Evolutionary conservation across 768 basidiomycete species (phyloP).

Genomic region (Tulasnella sp.): DNA sequence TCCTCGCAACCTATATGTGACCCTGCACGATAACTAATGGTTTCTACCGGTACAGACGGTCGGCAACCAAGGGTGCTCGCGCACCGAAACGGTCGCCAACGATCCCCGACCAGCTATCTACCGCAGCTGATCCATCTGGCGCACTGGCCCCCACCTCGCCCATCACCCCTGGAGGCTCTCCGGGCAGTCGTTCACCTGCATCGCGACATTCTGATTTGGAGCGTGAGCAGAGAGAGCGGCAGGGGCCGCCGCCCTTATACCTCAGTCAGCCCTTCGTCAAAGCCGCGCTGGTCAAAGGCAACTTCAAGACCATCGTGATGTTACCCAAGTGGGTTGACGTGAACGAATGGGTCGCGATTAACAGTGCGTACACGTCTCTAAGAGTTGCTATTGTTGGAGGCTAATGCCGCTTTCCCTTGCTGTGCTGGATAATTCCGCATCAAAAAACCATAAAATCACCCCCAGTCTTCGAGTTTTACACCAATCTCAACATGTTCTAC

Average conservation of each 20-base stretch:
- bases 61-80: constrained; percentile 25
- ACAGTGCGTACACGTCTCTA: constrained; percentile 59
- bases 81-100: constrained; percentile 32
- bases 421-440: too few relatives aligned
- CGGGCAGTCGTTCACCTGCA: constrained; percentile 12
- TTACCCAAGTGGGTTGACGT: constrained; percentile 94
- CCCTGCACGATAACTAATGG: constrained; percentile 4
- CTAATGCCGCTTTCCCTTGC: neutral
- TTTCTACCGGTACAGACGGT: constrained; percentile 29
- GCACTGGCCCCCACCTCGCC: constrained; percentile 25
- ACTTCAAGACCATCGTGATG: constrained; percentile 98
- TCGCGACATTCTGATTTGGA: constrained; percentile 4
- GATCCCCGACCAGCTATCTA: constrained; percentile 9
- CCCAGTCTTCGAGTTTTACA: constrained; percentile 95
- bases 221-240: constrained; percentile 22
- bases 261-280: constrained; percentile 94
- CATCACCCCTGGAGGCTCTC: neutral
- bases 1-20: neutral
- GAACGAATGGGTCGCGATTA: constrained; percentile 97
- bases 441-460: neutral
- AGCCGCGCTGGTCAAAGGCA: constrained; percentile 93
- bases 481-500: constrained; percentile 96
- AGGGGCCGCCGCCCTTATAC: constrained; percentile 62
- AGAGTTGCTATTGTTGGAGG: neutral
- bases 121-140: constrained; percentile 1